Conservation (phyloP, 805 yeast genomes). For the Candida xiaguanensis region DNA sequence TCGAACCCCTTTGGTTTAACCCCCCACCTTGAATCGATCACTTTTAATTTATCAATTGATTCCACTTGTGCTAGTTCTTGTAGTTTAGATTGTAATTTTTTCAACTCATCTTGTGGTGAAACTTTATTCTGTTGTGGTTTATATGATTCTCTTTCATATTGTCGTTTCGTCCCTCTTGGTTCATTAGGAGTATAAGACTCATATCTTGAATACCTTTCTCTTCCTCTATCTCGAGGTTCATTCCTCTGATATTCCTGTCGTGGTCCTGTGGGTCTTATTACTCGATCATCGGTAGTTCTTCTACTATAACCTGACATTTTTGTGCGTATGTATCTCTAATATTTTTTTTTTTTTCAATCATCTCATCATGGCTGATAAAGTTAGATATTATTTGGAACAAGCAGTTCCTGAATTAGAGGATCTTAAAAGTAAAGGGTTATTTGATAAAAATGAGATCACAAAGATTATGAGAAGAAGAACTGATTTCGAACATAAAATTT, state of each 20-base stretch:
- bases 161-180: conserved; percentile 4
- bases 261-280: background rate
- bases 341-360: conserved; percentile 1
- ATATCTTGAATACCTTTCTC: conserved; percentile 3
- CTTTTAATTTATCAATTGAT: conserved; percentile 49
- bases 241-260: conserved; percentile 1
- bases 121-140: conserved; percentile 3
- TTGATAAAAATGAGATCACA: conserved; percentile 76
- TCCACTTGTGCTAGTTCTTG: conserved; percentile 19
- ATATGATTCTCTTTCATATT: conserved; percentile 3
- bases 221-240: conserved; percentile 3
- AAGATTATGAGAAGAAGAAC: conserved; percentile 89
- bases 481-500: conserved; percentile 88
- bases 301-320: conserved; percentile 7
- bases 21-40: conserved; percentile 64
- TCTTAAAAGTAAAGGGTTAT: conserved; percentile 72
- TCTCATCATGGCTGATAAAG: conserved; percentile 34
- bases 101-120: conserved; percentile 2
- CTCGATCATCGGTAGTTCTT: conserved; percentile 6
- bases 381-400: conserved; percentile 55
- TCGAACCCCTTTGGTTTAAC: conserved; percentile 70
- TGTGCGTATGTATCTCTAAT: background rate
- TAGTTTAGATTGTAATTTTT: conserved; percentile 1
- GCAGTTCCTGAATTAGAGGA: conserved; percentile 92
- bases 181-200: background rate